Base-by-base conservation (phyloP, 257 asterid genomes). In the Thymus quinquecostatus region DNA sequence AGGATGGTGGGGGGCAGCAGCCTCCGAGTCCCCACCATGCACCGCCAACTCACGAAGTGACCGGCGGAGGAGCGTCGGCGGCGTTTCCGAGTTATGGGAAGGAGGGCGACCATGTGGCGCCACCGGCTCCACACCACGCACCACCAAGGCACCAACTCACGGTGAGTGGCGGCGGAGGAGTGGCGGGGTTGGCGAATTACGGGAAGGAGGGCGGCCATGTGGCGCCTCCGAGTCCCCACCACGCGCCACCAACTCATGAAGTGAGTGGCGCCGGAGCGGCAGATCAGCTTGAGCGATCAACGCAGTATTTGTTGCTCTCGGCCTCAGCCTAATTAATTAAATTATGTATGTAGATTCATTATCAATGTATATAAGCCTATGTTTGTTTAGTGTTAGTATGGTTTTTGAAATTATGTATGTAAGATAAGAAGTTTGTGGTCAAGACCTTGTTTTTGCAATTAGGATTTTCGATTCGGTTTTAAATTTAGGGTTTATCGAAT, bases 11-110 rank as follows among this genome's bases (percentile, higher is more conserved):
- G 0, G 7, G 1, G 34, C 10, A 10, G 49, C 69, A 70, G 5
- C 79, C 79, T 3, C 79, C 79, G 0, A 45, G 59, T 11, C 74
- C 79, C 21, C 55, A 38, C 12, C 28, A 34, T 6, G 49, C 79
- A n/a, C 74, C 70, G 1, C 79, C 79, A 2, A 43, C 2, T 62
- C 43, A 40, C 14, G 40, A 47, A 70, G 27, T 56, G 7, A 53
- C 75, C 1, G 67, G 54, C 8, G 48, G 47, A 0, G 60, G 58
- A 45, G 32, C 10, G 72, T n/a, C 28, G 72, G 65, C 13, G 51
- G 66, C 9, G 47, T 10, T 8, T 8, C 34, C 2, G 6, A 38
- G 21, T 14, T 61, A 11, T 14, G 67, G 50, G 33, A 61, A 61
- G 33, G 9, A 40, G 50, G 50, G 50, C 0, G 50, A n/a, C 0